Base-by-base conservation (phyloP, 768 basidiomycete genomes). In the Mycena belliarum region DNA sequence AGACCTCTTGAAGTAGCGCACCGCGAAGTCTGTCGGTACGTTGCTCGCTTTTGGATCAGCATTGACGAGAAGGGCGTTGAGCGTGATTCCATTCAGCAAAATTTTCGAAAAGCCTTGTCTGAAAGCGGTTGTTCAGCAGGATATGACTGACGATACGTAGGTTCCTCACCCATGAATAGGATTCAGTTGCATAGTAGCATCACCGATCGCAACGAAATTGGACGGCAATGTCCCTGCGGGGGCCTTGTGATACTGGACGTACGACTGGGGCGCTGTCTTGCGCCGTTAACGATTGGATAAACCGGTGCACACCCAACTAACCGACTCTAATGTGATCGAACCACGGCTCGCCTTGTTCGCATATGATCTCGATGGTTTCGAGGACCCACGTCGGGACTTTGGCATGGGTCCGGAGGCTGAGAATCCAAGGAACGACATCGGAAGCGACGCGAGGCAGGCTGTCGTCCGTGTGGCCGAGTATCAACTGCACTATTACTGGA, bases 31-130 rank as follows among this genome's bases (percentile, higher is more conserved):
- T n/a, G 40, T 12, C 26, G 52, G 51, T 47, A 53, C 44, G 28
- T 7, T 41, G 20, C n/a, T 38, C 11, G 32, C 40, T 21, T 24
- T 20, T n/a, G 49, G 21, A 14, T 48, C 38, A 18, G 32, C 14
- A 23, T 52, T 20, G 25, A 60, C 23, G 2, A 69, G 52, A 20
- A 66, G 23, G 24, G 52, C 49, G 49, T 66, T 64, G 6, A 69
- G 50, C 8, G 62, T 66, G 23, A 69, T 52, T 15, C 51, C 67
- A 16, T 66, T 65, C 14, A 68, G 24, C 33, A 61, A 51, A 18
- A 64, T 60, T 43, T 68, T 69, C 18, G 64, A 63, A 26, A 59
- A 54, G 20, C 69, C 68, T 50, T 66, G 64, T 12, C 64, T 60
- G 49, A n/a, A n/a, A n/a, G n/a, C n/a, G n/a, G n/a, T n/a, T n/a